Base-by-base conservation (phyloP, 2,329 filamentous ascomycete species). In the Aspergillus sp. region DNA sequence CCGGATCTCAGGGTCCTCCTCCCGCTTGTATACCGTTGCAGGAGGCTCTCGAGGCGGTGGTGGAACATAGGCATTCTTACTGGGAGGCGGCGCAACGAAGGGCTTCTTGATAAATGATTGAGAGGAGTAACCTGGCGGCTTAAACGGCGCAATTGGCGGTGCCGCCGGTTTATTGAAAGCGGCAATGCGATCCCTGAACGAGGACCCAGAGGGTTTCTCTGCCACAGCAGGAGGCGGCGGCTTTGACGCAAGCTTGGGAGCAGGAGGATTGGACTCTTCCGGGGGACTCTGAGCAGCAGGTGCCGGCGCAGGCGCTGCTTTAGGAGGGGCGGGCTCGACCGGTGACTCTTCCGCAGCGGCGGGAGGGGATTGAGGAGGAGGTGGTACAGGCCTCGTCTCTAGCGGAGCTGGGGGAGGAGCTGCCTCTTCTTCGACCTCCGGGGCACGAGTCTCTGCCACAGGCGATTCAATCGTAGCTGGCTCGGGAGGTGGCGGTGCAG, bases 161-260 rank as follows among this genome's bases (percentile, higher is more conserved):
- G 92, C 91, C 39, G 90, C 86, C 45, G 90, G 81, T 73, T 93
- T 95, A 76, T 99, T 99, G 79, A 99, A 99, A 45, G 95, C 93
- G 35, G 95, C 95, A 71, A 99, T 96, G 62, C 95, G 90, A 76
- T 98, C 95, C 71, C 86, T 93, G 79, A 99, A 98, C 2, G 95
- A 91, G 69, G 85, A 90, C 46, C 80, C 82, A 11, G 75, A 73
- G 27, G 92, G 91, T 73, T 96, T 96, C 66, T 91, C 90, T 12
- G 81, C 81, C 12, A 86, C 79, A 24, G 80, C 75, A 17, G 84
- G 83, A 12, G 91, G 89, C 40, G 90, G 88, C 21, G 86, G 81
- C 59, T 85, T 86, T 3, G 82, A 71, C 17, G 74, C 69, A 41
- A 78, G 70, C 56, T 79, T 78, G 45, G 78, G 69, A 33, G 73